Evolutionary conservation across 1,284 basidiomycete genomes (phyloP), one percentile per base, ranked within the genome.

Genomic region (Porodaedalea pini): DNA sequence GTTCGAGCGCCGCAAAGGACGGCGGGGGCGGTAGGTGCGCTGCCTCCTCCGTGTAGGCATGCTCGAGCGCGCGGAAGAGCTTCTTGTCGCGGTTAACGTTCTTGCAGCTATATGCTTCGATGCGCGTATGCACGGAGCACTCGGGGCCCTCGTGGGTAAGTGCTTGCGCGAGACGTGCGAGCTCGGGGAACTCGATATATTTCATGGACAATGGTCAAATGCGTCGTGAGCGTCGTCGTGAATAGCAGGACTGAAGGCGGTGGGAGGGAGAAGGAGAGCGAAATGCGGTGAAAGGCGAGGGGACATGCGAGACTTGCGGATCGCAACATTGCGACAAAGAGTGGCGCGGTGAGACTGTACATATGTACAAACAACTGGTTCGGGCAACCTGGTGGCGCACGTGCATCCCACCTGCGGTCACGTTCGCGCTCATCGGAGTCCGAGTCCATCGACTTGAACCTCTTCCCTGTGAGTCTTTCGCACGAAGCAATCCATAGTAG

Each of bases 101-200:
- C 81, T 99, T 99, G 83, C 94, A 96, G 65, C 91, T 94, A 78
- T 98, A 99, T 0, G 94, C 94, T 73, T 99, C 96, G 71, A 99
- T 87, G 64, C 94, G 86, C 37, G 93, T 95, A 71, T 92, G 87
- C 17, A 98, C 92, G 27, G 87, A 84, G 71, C 92, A 93, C 73
- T 97, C 94, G 50, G 91, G 86, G 4, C 92, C 88, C 62, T 92
- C 86, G 70, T 90, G 86, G 8, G 84, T 90, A 47, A 96, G 85
- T n/a, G 89, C 84, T 64, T 86, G 82, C 0, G 92, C 88, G 57
- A 96, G 83, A 57, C 82, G 82, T 23, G 86, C 83, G 27, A 95
- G 80, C 58, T 88, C 82, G 34, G 92, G 90, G 56, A 83, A 83
- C 70, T 95, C 92, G 67, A 96, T 90, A 74, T 89, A 96, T 74